Evolutionary conservation across 208 protist species (phyloP).

Genomic region (Leptomonas seymouri): DNA sequence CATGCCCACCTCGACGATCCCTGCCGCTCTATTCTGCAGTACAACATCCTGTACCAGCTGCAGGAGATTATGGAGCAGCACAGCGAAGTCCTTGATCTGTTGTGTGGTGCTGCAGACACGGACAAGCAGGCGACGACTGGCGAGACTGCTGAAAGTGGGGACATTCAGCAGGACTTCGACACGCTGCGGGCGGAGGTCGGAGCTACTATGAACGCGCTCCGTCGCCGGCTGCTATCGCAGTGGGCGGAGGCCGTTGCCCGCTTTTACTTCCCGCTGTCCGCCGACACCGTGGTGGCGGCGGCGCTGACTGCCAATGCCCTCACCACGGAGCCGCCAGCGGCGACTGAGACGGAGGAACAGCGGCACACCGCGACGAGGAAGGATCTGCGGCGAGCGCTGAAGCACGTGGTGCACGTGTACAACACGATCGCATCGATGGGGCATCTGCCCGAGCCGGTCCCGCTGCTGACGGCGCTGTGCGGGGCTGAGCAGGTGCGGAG

Average conservation of each 20-base stretch:
- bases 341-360: conserved; percentile 11
- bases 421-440: conserved; percentile 53
- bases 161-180: conserved; percentile 13
- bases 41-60: conserved; percentile 55
- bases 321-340: not conserved
- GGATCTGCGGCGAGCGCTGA: conserved; percentile 33
- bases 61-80: conserved; percentile 44
- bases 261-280: conserved; percentile 31
- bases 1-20: conserved; percentile 53
- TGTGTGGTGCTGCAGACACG: conserved; percentile 4
- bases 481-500: conserved; percentile 27
- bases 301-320: not conserved
- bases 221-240: conserved; percentile 18
- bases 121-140: not conserved
- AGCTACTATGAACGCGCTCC: conserved; percentile 19
- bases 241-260: conserved; percentile 16
- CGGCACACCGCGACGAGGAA: conserved; percentile 11
- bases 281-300: conserved; percentile 8
- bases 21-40: conserved; percentile 46
- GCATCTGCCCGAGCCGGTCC: conserved; percentile 45
- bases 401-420: conserved; percentile 57
- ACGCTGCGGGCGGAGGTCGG: conserved; percentile 16
- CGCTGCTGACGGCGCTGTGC: conserved; percentile 48
- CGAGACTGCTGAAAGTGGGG: not conserved
- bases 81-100: conserved; percentile 20